Base-by-base conservation (phyloP, 2,329 filamentous ascomycete species). In the Sclerotinia spermophila region DNA sequence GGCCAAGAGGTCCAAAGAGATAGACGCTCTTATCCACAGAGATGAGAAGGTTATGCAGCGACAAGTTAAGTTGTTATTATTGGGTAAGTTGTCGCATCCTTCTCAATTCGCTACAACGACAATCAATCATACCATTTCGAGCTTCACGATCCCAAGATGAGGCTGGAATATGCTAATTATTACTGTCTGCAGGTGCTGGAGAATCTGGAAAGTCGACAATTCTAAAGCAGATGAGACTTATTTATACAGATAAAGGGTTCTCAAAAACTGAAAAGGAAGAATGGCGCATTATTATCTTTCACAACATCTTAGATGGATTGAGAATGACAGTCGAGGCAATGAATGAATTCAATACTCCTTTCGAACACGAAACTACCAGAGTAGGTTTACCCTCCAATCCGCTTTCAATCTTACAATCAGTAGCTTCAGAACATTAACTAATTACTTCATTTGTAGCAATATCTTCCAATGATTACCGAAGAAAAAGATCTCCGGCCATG, bases 211-310 rank as follows among this genome's bases (percentile, higher is more conserved):
- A 98, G 83, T 97, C 95, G 13, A 98, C 95, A 1, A 94, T 98
- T 72, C 88, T 98, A 75, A 98, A 98, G 84, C 95, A 98, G 85
- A 98, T 99, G 96, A 95, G 95, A 81, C 90, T 99, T 81, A 97
- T 99, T 77, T 96, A 98, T 81, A 90, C 93, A 21, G 90, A 94
- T 81, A 76, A 79, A 68, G 95, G 96, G 66, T 98, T 98, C 83
- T 93, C 89, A 78, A 92, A 92, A 78, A 89, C 88, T 74, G 96
- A 98, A 81, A 92, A 94, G 81, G 89, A 96, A 75, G 93, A 97
- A 84, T 97, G 93, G 87, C 94, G 96, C 77, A 92, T 94, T 24
- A 94, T 97, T 78, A 94, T 98, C 75, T 98, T 97, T 82, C 94
- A 91, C 82, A 99, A 99, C 81, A 87, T 98, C 75, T 85, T 97